Evolutionary conservation across 129 eudicot species (phyloP).

Genomic region (Lactuca saligna): DNA sequence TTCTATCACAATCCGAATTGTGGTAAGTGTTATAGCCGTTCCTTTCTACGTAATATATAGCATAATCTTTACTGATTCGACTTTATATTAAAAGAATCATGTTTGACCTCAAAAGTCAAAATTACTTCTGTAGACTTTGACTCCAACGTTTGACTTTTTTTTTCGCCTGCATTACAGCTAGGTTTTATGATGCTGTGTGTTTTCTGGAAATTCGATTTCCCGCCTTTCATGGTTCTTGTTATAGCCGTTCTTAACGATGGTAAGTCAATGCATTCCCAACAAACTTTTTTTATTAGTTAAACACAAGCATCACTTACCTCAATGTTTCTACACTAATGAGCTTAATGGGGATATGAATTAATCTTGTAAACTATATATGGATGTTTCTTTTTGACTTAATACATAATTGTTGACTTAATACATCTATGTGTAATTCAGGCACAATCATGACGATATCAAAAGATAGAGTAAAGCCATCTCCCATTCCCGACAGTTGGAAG

Average conservation of each 20-base stretch:
- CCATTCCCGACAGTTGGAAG: slow-evolving; percentile 88
- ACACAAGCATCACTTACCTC: not conserved
- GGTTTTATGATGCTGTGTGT: slow-evolving; percentile 79
- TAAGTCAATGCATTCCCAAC: slow-evolving; percentile 22
- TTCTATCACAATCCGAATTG: slow-evolving; percentile 93
- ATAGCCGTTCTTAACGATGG: slow-evolving; percentile 94
- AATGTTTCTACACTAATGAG: not conserved
- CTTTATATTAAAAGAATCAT: slow-evolving; percentile 1
- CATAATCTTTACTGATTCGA: not conserved
- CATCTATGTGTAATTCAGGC: slow-evolving; percentile 32
- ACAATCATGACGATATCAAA: slow-evolving; percentile 93
- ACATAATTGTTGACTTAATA: not conserved
- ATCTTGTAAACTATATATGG: too few species aligned
- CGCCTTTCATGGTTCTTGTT: slow-evolving; percentile 95
- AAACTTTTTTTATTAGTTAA: not conserved
- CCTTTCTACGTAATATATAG: too few species aligned
- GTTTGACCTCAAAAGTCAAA: slow-evolving; percentile 24
- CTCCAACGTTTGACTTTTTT: not conserved
- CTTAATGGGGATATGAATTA: too few species aligned
- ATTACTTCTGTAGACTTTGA: not conserved
- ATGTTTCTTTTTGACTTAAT: not conserved
- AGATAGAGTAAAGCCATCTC: slow-evolving; percentile 90
- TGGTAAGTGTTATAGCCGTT: slow-evolving; percentile 55
- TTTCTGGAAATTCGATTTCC: slow-evolving; percentile 89
- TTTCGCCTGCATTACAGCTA: slow-evolving; percentile 45